A percentile compares a stretch with the other conserved stretches of the same genome.
phyloP scores from a whole-genome alignment of 495 filamentous ascomycete species.

The Tuber brumale region DNA sequence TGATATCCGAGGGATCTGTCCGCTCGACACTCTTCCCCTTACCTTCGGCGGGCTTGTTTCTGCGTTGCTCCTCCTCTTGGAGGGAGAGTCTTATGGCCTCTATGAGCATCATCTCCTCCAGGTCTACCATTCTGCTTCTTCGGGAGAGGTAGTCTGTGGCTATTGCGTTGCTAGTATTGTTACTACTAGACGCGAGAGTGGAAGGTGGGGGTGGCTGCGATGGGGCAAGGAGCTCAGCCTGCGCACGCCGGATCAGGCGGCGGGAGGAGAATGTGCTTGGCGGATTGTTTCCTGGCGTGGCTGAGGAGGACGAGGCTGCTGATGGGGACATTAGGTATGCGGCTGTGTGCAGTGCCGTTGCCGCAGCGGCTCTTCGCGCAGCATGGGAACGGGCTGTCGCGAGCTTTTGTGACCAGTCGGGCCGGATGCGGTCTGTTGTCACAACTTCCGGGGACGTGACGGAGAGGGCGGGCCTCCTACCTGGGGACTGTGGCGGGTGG shows the following conservation, averaged over 20 bases:
- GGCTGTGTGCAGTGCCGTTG: conserved; percentile 89
- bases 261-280: conserved; percentile 40
- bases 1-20: conserved; percentile 44
- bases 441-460: conserved; percentile 74
- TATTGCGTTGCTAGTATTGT: conserved; percentile 43
- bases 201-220: conserved; percentile 12
- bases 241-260: conserved; percentile 29
- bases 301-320: conserved; percentile 43
- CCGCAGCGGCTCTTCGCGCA: conserved; percentile 79
- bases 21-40: conserved; percentile 85
- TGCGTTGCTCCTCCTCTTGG: conserved; percentile 82
- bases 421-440: conserved; percentile 82
- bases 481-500: conserved; percentile 44
- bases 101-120: conserved; percentile 98
- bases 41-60: conserved; percentile 57
- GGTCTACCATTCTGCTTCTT: conserved; percentile 66
- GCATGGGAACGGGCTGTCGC: conserved; percentile 76
- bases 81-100: conserved; percentile 87
- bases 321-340: conserved; percentile 79
- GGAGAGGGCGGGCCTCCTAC: conserved; percentile 75
- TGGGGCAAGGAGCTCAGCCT: conserved; percentile 41
- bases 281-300: conserved; percentile 31
- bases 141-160: conserved; percentile 39
- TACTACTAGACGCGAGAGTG: conserved; percentile 16
- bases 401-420: conserved; percentile 90